Evolutionary conservation across 179 eudicot genomes (phyloP), one percentile per base, ranked within the genome.

Genomic region (Vitellaria paradoxa): DNA sequence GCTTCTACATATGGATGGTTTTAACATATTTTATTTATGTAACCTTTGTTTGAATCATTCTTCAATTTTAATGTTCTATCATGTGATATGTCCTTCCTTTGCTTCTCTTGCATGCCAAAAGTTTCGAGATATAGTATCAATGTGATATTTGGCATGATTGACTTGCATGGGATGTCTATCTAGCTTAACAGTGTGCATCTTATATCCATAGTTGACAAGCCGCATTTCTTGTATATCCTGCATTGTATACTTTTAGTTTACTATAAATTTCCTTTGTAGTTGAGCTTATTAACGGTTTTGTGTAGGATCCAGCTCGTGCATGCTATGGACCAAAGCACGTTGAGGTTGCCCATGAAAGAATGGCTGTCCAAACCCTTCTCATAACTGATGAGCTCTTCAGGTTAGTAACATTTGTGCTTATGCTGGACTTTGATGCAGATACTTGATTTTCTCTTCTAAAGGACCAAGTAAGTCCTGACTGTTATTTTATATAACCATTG

Each of bases 291-390:
- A 80, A 57, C 12, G n/a, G 11, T 50, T 70, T 76, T 57, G 10
- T 81, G 69, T 72, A 95, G 99, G 96, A 91, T 79, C 89, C 99
- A 74, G 80, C 75, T 76, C 97, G 98, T 84, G 97, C 97, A 76
- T 95, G 99, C 89, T 95, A 95, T 86, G 99, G 99, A 68, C 99
- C 98, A 40, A 95, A 91, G 85, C 99, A 95, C 74, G 98, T 95
- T 76, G 98, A 95, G 82, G 97, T 91, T 81, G 98, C 98, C 72
- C 97, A 95, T 76, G 99, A 95, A 77, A 82, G 97, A 79, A 95
- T 95, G 98, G 97, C 99, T 76, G 80, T 95, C 26, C 98, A 93
- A 80, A 95, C 98, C 66, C 91, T 95, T 70, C 98, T 95, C 60
- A 80, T 95, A 74, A 95, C 99, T 21, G 99, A 95, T 72, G 97